phyloP scores from a whole-genome alignment of 345 rosid species.

The Nasturtium officinale region DNA sequence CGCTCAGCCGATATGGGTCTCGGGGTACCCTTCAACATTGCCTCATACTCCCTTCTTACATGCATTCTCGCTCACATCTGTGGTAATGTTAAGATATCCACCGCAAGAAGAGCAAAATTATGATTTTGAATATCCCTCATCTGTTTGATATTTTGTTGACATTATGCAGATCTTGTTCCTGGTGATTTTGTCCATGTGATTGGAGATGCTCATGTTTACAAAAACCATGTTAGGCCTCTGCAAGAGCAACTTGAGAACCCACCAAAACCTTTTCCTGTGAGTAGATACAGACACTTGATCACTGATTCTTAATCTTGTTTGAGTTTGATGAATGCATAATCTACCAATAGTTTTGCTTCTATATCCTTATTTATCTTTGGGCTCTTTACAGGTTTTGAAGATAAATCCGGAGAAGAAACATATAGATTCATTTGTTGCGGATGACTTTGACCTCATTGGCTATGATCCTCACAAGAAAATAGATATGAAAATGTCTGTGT shows the following conservation, averaged over 20 bases:
- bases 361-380: background rate
- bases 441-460: constrained; percentile 78
- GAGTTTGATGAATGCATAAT: constrained; percentile 12
- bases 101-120: background rate
- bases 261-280: constrained; percentile 95
- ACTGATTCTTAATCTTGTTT: constrained; percentile 8
- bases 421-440: constrained; percentile 74
- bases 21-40: constrained; percentile 96
- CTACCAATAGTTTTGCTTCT: background rate
- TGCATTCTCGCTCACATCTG: constrained; percentile 95
- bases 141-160: background rate
- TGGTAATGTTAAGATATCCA: constrained; percentile 48
- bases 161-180: constrained; percentile 68
- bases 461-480: constrained; percentile 93
- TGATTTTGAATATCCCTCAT: background rate
- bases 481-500: constrained; percentile 92
- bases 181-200: constrained; percentile 84
- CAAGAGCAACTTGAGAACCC: constrained; percentile 89
- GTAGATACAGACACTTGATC: constrained; percentile 22
- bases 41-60: constrained; percentile 90
- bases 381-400: constrained; percentile 68
- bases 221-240: constrained; percentile 77
- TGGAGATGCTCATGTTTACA: constrained; percentile 94
- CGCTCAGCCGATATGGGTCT: constrained; percentile 97
- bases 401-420: constrained; percentile 84